Percentiles rank a stretch among this genome's conserved stretches.
Conservation (phyloP, 129 eudicot genomes). For the Tanacetum coccineum region DNA sequence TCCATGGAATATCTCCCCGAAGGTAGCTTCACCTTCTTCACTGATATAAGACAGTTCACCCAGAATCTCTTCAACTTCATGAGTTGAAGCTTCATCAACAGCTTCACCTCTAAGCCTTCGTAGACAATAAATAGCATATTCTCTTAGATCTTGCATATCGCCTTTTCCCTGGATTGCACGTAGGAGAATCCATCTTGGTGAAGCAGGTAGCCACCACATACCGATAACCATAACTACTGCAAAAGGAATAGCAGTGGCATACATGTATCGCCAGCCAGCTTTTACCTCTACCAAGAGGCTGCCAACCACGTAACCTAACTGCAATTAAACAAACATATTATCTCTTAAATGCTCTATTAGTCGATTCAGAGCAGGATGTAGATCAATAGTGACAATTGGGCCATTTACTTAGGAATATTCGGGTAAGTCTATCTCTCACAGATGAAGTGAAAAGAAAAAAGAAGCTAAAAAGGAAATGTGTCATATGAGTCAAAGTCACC, state of each 20-base stretch:
- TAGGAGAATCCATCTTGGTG: conserved; percentile 96
- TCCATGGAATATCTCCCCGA: conserved; percentile 82
- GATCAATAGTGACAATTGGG: background rate
- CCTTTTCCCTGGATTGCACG: conserved; percentile 94
- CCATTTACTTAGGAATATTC: background rate
- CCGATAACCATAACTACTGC: conserved; percentile 73
- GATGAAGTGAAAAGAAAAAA: no score
- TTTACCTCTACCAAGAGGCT: conserved; percentile 59
- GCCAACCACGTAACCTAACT: conserved; percentile 80
- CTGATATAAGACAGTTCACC: conserved; percentile 66
- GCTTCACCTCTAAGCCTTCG: conserved; percentile 74
- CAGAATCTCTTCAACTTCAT: conserved; percentile 81
- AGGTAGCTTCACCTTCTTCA: conserved; percentile 59
- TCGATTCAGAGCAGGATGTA: background rate
- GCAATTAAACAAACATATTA: conserved; percentile 17
- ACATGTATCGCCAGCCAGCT: conserved; percentile 96
- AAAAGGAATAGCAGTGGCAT: conserved; percentile 55
- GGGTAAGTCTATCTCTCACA: no score
- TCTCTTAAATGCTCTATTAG: background rate
- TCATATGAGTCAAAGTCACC: no score
- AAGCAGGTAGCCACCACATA: conserved; percentile 95
- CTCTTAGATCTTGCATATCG: conserved; percentile 52
- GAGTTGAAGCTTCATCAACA: conserved; percentile 48
- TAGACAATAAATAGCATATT: conserved; percentile 62
- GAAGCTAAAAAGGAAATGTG: no score